A percentile compares a stretch with the other conserved stretches of the same genome.
These are phyloP conservation scores for Porcisia hertigi DNA, from an alignment of 208 protist species.

Conservation along the genomic window DNA sequence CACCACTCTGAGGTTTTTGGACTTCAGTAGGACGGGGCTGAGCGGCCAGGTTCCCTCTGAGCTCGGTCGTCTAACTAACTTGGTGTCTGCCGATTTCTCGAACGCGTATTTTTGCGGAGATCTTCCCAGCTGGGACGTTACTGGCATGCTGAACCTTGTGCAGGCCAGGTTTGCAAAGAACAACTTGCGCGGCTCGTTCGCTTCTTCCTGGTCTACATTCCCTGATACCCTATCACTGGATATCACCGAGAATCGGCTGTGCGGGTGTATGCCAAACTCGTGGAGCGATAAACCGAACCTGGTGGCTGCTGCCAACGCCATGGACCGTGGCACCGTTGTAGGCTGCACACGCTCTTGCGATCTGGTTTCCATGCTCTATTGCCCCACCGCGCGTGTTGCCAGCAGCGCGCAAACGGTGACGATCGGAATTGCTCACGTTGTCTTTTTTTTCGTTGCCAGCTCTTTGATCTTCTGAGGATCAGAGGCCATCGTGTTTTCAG, in stretches of 20 bases:
- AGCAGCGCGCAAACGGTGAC: constrained; percentile 7
- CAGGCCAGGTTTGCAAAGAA: constrained; percentile 18
- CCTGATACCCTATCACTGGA: constrained; percentile 9
- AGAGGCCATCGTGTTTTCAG: too few species aligned
- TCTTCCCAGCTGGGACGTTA: constrained; percentile 29
- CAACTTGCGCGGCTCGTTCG: constrained; percentile 29
- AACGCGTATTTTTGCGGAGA: constrained; percentile 26
- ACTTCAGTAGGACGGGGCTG: constrained; percentile 19
- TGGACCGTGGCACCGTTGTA: constrained; percentile 14
- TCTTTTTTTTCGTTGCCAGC: background rate
- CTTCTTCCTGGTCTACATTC: constrained; percentile 29
- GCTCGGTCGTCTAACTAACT: constrained; percentile 1
- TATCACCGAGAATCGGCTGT: constrained; percentile 28
- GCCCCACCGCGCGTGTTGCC: background rate
- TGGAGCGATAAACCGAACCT: constrained; percentile 18
- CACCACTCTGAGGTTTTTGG: constrained; percentile 7
- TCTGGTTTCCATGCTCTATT: constrained; percentile 11
- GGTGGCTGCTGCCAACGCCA: constrained; percentile 16
- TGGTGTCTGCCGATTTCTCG: constrained; percentile 14
- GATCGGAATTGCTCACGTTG: background rate
- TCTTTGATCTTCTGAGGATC: constrained; percentile 5
- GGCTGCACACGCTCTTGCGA: constrained; percentile 15
- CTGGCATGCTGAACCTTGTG: constrained; percentile 18
- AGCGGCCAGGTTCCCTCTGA: constrained; percentile 15
- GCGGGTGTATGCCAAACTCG: constrained; percentile 24